A percentile compares a stretch with the other conserved stretches of the same genome.
phyloP scores from a whole-genome alignment of 2,329 filamentous ascomycete species.

The Sphaerulina vaccinii region DNA sequence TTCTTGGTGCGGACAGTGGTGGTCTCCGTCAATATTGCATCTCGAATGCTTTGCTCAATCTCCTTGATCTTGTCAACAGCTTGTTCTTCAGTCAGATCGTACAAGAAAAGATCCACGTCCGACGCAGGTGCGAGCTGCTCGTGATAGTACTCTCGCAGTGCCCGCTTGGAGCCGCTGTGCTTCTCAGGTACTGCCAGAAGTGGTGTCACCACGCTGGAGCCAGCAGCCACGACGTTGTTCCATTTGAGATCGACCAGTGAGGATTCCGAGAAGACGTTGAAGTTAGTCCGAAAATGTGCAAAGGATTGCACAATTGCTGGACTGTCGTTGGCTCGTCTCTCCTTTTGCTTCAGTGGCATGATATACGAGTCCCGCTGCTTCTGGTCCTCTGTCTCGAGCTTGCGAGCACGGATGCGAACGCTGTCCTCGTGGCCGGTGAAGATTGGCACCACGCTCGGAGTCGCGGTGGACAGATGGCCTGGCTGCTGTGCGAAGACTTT shows the following conservation, averaged over 20 bases:
- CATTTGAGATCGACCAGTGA: constrained; percentile 74
- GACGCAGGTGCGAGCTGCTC: constrained; percentile 77
- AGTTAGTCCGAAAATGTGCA: constrained; percentile 73
- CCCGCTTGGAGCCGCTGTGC: constrained; percentile 42
- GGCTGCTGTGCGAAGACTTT: constrained; percentile 69
- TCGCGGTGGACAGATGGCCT: constrained; percentile 56
- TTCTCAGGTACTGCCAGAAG: constrained; percentile 64
- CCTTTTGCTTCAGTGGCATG: constrained; percentile 62
- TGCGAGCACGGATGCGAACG: constrained; percentile 63
- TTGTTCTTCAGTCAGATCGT: constrained; percentile 73
- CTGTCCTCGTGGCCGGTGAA: constrained; percentile 56
- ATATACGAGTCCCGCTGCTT: constrained; percentile 65
- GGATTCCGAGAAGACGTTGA: constrained; percentile 77
- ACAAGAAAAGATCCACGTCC: constrained; percentile 83
- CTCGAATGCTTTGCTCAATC: constrained; percentile 72
- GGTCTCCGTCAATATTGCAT: constrained; percentile 77
- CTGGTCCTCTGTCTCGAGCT: constrained; percentile 57
- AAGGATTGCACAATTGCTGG: constrained; percentile 67
- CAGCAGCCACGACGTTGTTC: constrained; percentile 78
- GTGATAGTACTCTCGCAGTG: constrained; percentile 66
- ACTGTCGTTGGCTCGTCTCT: constrained; percentile 62
- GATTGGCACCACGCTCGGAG: constrained; percentile 65
- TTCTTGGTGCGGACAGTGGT: constrained; percentile 84
- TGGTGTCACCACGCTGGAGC: constrained; percentile 77
- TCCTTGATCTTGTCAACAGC: constrained; percentile 80